A percentile compares a stretch with the other conserved stretches of the same genome.
These are phyloP conservation scores for Alopecurus myosuroides DNA, from an alignment of 176 grass and related monocot genomes.

Conservation along the genomic window DNA sequence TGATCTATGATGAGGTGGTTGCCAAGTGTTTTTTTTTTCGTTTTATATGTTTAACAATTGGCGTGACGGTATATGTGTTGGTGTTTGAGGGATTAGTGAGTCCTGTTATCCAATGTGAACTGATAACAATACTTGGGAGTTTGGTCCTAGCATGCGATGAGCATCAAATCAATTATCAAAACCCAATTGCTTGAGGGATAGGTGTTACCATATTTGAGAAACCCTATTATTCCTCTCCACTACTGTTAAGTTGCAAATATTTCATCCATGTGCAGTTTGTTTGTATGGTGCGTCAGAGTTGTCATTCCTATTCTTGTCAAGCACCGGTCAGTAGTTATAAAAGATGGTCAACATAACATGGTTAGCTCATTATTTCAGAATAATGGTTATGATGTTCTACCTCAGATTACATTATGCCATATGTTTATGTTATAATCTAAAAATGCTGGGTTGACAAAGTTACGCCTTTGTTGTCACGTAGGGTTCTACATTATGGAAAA, in stretches of 20 bases:
- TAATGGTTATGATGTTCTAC: background rate
- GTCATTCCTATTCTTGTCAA: background rate
- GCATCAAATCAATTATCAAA: background rate
- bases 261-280: background rate
- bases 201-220: background rate
- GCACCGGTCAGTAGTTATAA: background rate
- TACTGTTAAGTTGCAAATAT: background rate
- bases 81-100: background rate
- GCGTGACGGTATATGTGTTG: background rate
- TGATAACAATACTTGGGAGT: background rate
- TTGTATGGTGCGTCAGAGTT: background rate
- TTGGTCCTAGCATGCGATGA: background rate
- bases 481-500: conserved; percentile 53
- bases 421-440: background rate
- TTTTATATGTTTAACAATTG: background rate
- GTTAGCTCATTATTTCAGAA: background rate
- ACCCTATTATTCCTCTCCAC: background rate
- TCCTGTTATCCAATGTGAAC: background rate
- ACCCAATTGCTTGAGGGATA: background rate
- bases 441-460: background rate
- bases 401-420: background rate
- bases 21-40: background rate
- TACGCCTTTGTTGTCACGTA: background rate
- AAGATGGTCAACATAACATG: background rate
- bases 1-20: background rate